Evolutionary conservation across 257 asterid species (phyloP).

Genomic region (Solanum pinnatisectum): DNA sequence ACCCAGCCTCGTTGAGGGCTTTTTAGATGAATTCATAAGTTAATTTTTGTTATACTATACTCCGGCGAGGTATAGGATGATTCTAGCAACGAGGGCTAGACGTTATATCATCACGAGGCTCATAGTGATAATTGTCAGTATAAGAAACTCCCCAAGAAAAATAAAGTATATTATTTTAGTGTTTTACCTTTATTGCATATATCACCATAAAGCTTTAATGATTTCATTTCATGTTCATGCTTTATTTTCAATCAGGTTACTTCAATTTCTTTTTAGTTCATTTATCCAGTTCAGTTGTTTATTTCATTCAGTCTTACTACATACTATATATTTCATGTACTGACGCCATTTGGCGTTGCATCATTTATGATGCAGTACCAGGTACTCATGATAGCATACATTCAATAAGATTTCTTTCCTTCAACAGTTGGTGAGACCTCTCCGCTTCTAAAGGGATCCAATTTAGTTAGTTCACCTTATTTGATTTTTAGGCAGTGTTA

Average conservation of each 20-base stretch:
- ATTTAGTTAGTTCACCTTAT: not conserved
- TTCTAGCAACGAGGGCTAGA: not conserved
- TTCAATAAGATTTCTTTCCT: not conserved
- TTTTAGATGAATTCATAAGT: not conserved
- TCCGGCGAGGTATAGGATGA: not conserved
- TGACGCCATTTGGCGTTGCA: not conserved
- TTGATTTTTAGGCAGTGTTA: not conserved
- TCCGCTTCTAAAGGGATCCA: not conserved
- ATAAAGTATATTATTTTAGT: not conserved
- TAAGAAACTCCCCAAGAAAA: not conserved
- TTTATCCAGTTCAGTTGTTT: too few relatives aligned
- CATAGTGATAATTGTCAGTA: not conserved
- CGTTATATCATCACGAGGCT: not conserved
- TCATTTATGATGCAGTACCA: too few relatives aligned
- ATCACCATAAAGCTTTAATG: not conserved
- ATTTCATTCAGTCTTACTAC: not conserved
- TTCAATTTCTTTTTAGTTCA: not conserved
- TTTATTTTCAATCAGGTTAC: not conserved
- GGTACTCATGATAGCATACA: too few relatives aligned
- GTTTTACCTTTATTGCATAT: not conserved
- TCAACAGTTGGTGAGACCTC: not conserved
- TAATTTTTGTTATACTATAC: not conserved
- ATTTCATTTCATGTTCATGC: not conserved
- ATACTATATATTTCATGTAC: not conserved
- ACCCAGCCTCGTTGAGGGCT: not conserved